phyloP scores from a whole-genome alignment of 139 green algal genomes.

The Tetraselmis chui region DNA sequence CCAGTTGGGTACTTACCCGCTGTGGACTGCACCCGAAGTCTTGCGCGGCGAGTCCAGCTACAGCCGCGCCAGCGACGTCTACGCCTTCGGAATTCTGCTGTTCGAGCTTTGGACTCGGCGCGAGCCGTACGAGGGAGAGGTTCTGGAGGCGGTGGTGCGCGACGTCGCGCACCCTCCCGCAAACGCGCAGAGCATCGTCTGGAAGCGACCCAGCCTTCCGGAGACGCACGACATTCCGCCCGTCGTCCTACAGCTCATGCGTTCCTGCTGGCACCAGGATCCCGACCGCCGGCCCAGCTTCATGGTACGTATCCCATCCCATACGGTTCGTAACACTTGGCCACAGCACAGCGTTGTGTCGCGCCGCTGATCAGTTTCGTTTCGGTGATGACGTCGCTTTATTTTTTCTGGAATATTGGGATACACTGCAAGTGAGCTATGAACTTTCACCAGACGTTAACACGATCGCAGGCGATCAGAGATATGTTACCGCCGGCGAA shows the following conservation, averaged over 20 bases:
- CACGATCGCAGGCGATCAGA: conserved; percentile 4
- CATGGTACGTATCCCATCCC: too few relatives aligned
- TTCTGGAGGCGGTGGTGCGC: conserved; percentile 2
- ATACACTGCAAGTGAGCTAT: too few relatives aligned
- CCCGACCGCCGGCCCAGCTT: conserved; percentile 4
- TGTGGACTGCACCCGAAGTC: conserved; percentile 9
- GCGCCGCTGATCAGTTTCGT: too few relatives aligned
- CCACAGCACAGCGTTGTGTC: too few relatives aligned
- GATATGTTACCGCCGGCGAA: neutral
- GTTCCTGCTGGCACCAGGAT: neutral
- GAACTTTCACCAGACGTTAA: too few relatives aligned
- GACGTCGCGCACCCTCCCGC: neutral
- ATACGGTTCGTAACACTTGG: too few relatives aligned
- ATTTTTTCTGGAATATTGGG: too few relatives aligned
- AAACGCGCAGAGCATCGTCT: neutral
- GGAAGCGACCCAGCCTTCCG: neutral
- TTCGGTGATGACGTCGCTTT: too few relatives aligned
- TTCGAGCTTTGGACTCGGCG: conserved; percentile 1
- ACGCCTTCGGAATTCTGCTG: conserved; percentile 4
- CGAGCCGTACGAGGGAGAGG: conserved; percentile 4
- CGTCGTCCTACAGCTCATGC: neutral
- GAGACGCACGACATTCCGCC: neutral
- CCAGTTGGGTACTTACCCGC: neutral
- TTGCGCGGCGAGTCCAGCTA: conserved; percentile 1
- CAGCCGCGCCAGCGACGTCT: neutral